Percentiles rank a stretch among this genome's conserved stretches.
Conservation (phyloP, 176 grass and related monocot genomes). For the Paspalum vaginatum region DNA sequence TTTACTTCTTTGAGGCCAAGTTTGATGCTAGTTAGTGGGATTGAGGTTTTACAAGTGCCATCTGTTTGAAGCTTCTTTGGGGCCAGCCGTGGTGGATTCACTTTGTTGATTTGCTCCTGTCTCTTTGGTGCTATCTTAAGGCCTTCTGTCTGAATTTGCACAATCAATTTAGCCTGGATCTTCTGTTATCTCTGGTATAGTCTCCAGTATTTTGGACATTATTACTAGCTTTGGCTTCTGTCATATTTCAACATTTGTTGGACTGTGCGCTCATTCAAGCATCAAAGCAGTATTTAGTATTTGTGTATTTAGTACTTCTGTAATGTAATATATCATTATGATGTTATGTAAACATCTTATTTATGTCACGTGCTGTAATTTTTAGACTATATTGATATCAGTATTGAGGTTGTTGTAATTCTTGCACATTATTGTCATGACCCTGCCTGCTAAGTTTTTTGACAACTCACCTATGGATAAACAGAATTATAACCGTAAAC, state of each 20-base stretch:
- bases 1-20: not conserved
- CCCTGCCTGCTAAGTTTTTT: not conserved
- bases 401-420: not conserved
- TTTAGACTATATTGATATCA: not conserved
- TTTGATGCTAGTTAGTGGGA: not conserved
- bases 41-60: not conserved
- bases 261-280: not conserved
- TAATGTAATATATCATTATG: not conserved
- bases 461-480: no score
- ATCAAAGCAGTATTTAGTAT: not conserved
- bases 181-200: not conserved
- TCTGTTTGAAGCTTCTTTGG: conserved; percentile 2
- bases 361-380: not conserved
- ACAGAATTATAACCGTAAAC: not conserved
- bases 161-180: not conserved
- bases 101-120: not conserved
- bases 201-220: not conserved
- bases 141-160: not conserved
- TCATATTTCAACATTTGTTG: not conserved
- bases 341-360: not conserved
- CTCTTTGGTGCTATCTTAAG: conserved; percentile 3
- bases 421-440: not conserved
- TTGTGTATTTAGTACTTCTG: not conserved
- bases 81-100: not conserved
- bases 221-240: not conserved